Evolutionary conservation across 2,329 filamentous ascomycete species (phyloP).

Genomic region (Chaetomiaceae sp.): DNA sequence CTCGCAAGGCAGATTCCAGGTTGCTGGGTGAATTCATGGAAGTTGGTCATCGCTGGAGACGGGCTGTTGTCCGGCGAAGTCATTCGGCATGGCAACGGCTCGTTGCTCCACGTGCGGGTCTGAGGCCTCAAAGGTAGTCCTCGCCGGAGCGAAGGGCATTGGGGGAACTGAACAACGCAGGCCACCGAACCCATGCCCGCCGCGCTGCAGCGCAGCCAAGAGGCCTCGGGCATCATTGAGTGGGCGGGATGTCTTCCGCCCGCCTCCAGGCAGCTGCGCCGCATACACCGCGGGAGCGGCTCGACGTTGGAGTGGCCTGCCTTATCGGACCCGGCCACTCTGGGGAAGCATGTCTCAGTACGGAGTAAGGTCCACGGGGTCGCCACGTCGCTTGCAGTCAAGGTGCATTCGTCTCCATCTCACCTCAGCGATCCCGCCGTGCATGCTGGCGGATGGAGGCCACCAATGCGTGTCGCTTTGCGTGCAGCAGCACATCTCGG

Average conservation of each 20-base stretch:
- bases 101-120: not conserved
- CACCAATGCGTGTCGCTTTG: not conserved
- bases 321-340: conserved; percentile 1
- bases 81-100: not conserved
- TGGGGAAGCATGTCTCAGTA: too few relatives aligned
- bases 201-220: not conserved
- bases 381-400: conserved; percentile 6
- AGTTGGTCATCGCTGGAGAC: not conserved
- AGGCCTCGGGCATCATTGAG: too few relatives aligned
- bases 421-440: conserved; percentile 4
- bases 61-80: not conserved
- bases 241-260: too few relatives aligned
- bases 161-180: too few relatives aligned
- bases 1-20: conserved; percentile 7
- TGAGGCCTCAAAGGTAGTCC: conserved; percentile 1
- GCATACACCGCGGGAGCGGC: not conserved
- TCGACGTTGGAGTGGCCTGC: not conserved
- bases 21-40: conserved; percentile 1
- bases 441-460: conserved; percentile 1
- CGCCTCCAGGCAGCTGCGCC: conserved; percentile 12
- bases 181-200: not conserved
- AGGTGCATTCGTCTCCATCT: not conserved
- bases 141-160: conserved; percentile 1
- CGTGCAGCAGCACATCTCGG: too few relatives aligned
- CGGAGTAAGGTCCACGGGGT: not conserved